Percentiles rank a stretch among this genome's conserved stretches.
phyloP scores from a whole-genome alignment of 2,329 filamentous ascomycete genomes.

The Fusarium sp. region DNA sequence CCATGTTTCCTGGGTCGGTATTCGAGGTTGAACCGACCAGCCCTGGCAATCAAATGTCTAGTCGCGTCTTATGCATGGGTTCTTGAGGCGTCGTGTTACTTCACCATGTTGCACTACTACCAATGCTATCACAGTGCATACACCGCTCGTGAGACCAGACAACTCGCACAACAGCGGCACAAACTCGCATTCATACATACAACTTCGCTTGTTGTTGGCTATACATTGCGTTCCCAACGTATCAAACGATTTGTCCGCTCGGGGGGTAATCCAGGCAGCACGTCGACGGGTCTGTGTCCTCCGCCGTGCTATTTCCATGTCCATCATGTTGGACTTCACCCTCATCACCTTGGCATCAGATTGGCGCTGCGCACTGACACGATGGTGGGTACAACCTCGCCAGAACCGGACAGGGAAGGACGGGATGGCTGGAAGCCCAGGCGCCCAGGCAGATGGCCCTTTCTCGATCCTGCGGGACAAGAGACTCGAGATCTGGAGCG shows the following conservation, averaged over 20 bases:
- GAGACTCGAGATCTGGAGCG: constrained; percentile 15
- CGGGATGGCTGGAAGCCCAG: neutral
- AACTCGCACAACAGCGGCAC: constrained; percentile 2
- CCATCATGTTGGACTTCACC: neutral
- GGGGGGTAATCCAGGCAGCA: neutral
- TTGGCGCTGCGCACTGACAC: constrained; percentile 9
- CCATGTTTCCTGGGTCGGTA: neutral
- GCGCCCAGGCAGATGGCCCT: neutral
- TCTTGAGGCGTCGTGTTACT: neutral
- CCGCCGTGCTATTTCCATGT: neutral
- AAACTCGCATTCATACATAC: constrained; percentile 13
- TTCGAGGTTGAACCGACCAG: neutral
- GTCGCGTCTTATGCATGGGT: neutral
- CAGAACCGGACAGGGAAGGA: neutral
- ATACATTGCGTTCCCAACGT: constrained; percentile 15
- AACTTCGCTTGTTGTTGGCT: constrained; percentile 22
- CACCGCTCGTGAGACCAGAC: neutral
- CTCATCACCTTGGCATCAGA: neutral
- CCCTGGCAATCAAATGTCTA: neutral
- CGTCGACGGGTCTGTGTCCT: neutral
- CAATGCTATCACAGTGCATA: constrained; percentile 21
- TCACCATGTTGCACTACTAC: constrained; percentile 1
- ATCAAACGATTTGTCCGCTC: neutral
- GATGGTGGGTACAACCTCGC: neutral
- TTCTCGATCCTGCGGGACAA: constrained; percentile 6